phyloP scores from a whole-genome alignment of 2,329 filamentous ascomycete genomes.

The Exophiala sideris region DNA sequence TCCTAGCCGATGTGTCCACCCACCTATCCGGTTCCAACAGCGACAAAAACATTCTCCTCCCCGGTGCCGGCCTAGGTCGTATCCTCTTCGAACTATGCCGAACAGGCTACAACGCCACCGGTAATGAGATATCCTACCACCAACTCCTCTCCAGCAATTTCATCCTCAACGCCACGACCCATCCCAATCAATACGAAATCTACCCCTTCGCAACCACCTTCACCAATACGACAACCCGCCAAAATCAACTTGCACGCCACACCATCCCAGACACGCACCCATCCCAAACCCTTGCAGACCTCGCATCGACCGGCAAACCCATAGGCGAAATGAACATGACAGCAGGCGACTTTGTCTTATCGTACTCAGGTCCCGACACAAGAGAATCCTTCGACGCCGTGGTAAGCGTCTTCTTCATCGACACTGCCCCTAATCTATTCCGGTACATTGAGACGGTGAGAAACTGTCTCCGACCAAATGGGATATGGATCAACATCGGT shows the following conservation, averaged over 20 bases:
- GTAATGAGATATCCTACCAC: conserved; percentile 96
- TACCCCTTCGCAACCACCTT: conserved; percentile 86
- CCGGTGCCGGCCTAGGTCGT: conserved; percentile 83
- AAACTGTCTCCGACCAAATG: conserved; percentile 72
- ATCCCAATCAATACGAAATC: conserved; percentile 64
- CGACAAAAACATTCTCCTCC: conserved; percentile 68
- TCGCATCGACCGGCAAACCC: conserved; percentile 27
- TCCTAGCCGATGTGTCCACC: conserved; percentile 62
- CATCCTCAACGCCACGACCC: conserved; percentile 52
- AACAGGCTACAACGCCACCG: conserved; percentile 71
- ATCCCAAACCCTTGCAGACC: conserved; percentile 50
- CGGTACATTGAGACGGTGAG: conserved; percentile 81
- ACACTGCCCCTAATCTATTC: conserved; percentile 91
- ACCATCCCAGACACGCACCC: conserved; percentile 78
- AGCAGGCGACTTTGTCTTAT: conserved; percentile 85
- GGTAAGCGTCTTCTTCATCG: conserved; percentile 90
- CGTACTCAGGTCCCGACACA: conserved; percentile 65
- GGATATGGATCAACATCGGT: conserved; percentile 84
- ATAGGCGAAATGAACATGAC: conserved; percentile 83
- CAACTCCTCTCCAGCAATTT: conserved; percentile 80
- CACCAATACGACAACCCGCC: conserved; percentile 73
- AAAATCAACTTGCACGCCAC: conserved; percentile 71
- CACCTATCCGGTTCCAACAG: conserved; percentile 37
- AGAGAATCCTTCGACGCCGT: conserved; percentile 71
- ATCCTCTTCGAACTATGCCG: conserved; percentile 82